These are phyloP conservation scores for Blumeria hordei DNA, from an alignment of 2,329 filamentous ascomycete genomes.

Conservation along the genomic window DNA sequence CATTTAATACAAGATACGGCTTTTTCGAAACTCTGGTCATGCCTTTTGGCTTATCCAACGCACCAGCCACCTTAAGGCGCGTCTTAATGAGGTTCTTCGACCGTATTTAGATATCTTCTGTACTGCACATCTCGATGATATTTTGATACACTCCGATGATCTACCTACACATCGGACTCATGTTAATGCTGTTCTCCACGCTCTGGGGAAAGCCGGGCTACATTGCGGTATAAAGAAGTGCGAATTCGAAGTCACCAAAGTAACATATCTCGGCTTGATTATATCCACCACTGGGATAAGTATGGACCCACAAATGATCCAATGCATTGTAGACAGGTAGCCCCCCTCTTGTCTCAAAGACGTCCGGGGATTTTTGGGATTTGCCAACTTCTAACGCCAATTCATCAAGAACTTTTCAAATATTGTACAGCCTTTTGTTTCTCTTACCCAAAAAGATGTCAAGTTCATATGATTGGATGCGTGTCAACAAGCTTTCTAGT, in stretches of 20 bases:
- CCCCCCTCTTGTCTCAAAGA: background rate
- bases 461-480: background rate
- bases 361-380: background rate
- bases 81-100: background rate
- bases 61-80: background rate
- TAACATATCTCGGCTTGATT: background rate
- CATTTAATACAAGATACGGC: conserved; percentile 2
- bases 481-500: background rate
- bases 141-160: background rate
- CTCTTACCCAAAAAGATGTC: background rate
- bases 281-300: background rate
- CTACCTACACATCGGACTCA: background rate
- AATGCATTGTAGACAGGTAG: background rate
- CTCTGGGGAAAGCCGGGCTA: background rate
- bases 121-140: background rate
- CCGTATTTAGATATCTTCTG: background rate
- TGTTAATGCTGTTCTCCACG: background rate
- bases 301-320: background rate
- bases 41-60: background rate
- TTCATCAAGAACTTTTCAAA: background rate
- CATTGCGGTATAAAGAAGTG: background rate
- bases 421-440: background rate
- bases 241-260: background rate
- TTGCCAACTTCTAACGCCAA: background rate
- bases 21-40: conserved; percentile 1